phyloP scores from a whole-genome alignment of 225 moss, liverwort and hornwort genomes.

The Anthoceros angustus region DNA sequence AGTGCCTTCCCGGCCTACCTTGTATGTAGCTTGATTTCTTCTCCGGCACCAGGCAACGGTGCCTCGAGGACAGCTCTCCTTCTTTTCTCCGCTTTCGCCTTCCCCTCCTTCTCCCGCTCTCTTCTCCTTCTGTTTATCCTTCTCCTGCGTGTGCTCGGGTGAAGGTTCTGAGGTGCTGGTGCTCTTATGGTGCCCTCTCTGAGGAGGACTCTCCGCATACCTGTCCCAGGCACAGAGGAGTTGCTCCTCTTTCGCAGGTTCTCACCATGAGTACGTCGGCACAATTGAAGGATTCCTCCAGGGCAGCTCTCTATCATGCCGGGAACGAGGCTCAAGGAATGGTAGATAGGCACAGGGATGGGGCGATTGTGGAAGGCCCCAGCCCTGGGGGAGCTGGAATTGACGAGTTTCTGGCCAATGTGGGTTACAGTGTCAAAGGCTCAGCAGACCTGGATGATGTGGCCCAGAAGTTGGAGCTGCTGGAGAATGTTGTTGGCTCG shows the following conservation, averaged over 20 bases:
- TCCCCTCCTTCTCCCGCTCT: neutral
- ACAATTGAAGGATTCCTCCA: neutral
- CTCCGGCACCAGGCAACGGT: too few species aligned
- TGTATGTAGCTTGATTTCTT: too few species aligned
- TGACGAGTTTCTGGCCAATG: conserved; percentile 6
- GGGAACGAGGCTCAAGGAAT: neutral
- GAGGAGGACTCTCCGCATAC: neutral
- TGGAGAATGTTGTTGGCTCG: conserved; percentile 9
- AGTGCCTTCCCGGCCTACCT: too few species aligned
- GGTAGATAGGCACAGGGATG: neutral
- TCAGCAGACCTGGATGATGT: neutral
- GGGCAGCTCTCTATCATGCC: neutral
- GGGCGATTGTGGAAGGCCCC: neutral
- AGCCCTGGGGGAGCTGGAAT: neutral
- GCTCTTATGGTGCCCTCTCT: neutral
- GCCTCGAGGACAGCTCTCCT: too few species aligned
- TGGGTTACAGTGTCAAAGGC: conserved; percentile 5
- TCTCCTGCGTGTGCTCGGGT: neutral
- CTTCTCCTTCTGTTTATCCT: neutral
- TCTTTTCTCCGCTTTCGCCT: neutral
- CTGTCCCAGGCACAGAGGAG: neutral
- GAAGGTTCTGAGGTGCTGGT: neutral
- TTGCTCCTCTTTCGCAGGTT: neutral
- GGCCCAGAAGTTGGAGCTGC: conserved; percentile 1
- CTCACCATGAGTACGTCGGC: neutral